Conservation (phyloP, 306 rosid species). For the Malus sieversii region DNA sequence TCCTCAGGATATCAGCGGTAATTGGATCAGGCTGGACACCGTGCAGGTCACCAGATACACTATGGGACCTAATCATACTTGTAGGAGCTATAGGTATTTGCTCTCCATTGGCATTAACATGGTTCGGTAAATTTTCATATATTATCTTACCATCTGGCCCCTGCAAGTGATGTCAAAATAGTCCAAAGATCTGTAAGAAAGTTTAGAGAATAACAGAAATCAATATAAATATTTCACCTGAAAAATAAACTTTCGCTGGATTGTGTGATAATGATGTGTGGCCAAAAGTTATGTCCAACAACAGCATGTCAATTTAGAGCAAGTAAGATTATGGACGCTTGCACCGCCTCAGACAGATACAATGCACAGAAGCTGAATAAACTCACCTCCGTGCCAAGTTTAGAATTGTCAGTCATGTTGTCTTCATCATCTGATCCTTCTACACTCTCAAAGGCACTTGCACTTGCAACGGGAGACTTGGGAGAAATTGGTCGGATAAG, state of each 20-base stretch:
- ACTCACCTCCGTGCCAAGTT: conserved; percentile 64
- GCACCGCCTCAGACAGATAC: background rate
- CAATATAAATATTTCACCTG: background rate
- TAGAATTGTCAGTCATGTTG: conserved; percentile 33
- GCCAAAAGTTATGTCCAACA: background rate
- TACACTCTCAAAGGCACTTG: conserved; percentile 79
- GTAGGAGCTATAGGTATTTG: conserved; percentile 56
- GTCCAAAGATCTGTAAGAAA: background rate
- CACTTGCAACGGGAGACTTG: conserved; percentile 94
- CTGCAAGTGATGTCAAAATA: conserved; percentile 28
- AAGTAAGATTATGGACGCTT: background rate
- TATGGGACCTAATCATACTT: conserved; percentile 88
- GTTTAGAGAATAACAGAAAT: background rate
- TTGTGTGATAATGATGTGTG: background rate
- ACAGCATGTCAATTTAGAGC: background rate
- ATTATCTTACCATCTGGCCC: conserved; percentile 43
- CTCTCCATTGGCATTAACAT: conserved; percentile 58
- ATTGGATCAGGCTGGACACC: conserved; percentile 97
- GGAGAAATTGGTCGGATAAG: conserved; percentile 64
- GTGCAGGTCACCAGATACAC: conserved; percentile 92
- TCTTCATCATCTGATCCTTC: conserved; percentile 94
- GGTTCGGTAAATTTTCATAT: conserved; percentile 58
- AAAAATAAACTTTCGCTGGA: background rate
- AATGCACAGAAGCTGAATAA: conserved; percentile 1
- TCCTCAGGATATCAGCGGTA: conserved; percentile 97